phyloP scores from a whole-genome alignment of 352 stramenopile species.

The Globisporangium abappressorium region DNA sequence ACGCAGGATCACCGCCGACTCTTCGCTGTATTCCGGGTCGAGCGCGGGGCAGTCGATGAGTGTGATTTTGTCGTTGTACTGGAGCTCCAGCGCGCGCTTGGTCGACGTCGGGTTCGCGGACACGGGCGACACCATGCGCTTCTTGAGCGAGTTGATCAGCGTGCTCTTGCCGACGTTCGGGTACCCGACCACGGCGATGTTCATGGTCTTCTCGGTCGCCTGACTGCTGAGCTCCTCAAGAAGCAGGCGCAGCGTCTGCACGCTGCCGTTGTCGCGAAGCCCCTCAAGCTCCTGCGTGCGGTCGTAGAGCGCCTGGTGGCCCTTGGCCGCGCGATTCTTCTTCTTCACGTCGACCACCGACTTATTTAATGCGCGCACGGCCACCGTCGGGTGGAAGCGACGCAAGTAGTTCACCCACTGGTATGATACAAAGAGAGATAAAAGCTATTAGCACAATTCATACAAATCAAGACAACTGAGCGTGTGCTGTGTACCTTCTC shows the following conservation, averaged over 20 bases:
- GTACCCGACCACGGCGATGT: slow-evolving; percentile 98
- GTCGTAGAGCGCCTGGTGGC: slow-evolving; percentile 63
- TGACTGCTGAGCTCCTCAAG: slow-evolving; percentile 96
- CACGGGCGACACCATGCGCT: slow-evolving; percentile 47
- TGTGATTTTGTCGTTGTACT: slow-evolving; percentile 96
- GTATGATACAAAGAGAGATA: not conserved
- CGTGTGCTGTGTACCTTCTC: slow-evolving; percentile 54
- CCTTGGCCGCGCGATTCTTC: slow-evolving; percentile 69
- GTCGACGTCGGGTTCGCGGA: slow-evolving; percentile 57
- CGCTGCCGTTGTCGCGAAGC: slow-evolving; percentile 73
- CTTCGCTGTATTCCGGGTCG: slow-evolving; percentile 93
- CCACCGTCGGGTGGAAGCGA: slow-evolving; percentile 92
- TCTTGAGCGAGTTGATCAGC: slow-evolving; percentile 95
- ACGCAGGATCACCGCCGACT: slow-evolving; percentile 82
- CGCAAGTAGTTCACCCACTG: slow-evolving; percentile 91
- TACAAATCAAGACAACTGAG: not conserved
- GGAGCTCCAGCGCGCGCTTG: slow-evolving; percentile 88
- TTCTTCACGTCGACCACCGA: slow-evolving; percentile 92
- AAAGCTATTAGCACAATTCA: slow-evolving; percentile 24
- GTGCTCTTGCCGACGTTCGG: slow-evolving; percentile 96
- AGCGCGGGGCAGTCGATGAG: slow-evolving; percentile 97
- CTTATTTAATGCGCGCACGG: slow-evolving; percentile 77
- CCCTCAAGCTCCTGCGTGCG: slow-evolving; percentile 61
- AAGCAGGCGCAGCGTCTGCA: slow-evolving; percentile 91
- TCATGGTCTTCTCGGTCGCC: slow-evolving; percentile 50